Evolutionary conservation across 2,329 filamentous ascomycete genomes (phyloP).

Genomic region (Pseudogymnoascus sp.): DNA sequence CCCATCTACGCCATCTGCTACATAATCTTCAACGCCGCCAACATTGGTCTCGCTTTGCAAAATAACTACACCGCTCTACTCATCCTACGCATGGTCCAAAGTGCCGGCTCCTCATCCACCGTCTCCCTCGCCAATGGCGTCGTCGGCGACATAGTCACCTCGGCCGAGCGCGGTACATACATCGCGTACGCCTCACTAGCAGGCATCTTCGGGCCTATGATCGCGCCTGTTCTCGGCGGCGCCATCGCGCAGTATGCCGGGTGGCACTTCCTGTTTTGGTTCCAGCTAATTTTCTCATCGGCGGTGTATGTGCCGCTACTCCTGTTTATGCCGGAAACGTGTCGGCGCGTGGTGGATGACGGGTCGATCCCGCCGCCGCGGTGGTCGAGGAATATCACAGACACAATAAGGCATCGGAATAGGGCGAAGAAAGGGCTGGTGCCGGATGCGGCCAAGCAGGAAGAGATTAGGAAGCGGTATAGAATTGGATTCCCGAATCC

Average conservation of each 20-base stretch:
- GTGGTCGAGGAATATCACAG: constrained; percentile 50
- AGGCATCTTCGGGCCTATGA: constrained; percentile 44
- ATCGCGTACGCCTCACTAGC: constrained; percentile 55
- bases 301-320: constrained; percentile 19
- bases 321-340: constrained; percentile 45
- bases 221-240: constrained; percentile 53
- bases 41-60: constrained; percentile 46
- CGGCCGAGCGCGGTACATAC: constrained; percentile 54
- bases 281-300: constrained; percentile 18
- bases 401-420: constrained; percentile 23
- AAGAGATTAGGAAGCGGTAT: constrained; percentile 25
- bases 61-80: constrained; percentile 44
- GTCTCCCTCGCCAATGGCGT: constrained; percentile 52
- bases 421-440: constrained; percentile 14
- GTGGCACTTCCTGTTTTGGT: constrained; percentile 57
- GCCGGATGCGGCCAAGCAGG: constrained; percentile 20
- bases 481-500: constrained; percentile 32
- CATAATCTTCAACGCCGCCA: constrained; percentile 45
- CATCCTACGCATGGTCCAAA: constrained; percentile 48
- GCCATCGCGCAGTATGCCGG: constrained; percentile 48
- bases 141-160: constrained; percentile 56
- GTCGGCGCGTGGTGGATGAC: constrained; percentile 43
- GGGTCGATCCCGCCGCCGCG: constrained; percentile 48
- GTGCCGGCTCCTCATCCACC: constrained; percentile 50
- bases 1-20: constrained; percentile 49